These are phyloP conservation scores for Isatis tinctoria DNA, from an alignment of 345 rosid genomes.

Conservation along the genomic window DNA sequence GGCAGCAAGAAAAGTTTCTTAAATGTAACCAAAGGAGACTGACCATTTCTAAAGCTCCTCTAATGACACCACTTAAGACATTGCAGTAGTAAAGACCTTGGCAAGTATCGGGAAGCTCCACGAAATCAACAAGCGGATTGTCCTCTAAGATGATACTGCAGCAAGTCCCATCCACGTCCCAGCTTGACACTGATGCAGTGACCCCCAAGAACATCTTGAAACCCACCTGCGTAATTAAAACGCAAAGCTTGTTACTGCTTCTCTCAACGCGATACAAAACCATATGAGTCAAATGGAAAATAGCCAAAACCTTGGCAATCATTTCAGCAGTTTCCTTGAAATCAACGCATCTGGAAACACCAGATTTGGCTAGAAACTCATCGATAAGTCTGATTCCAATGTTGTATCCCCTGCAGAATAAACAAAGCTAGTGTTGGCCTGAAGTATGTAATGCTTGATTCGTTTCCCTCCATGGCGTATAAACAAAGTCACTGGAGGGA, in stretches of 20 bases:
- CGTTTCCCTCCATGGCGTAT: neutral
- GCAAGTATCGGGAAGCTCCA: constrained; percentile 88
- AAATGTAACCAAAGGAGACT: neutral
- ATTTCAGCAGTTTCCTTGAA: constrained; percentile 86
- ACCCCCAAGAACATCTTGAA: constrained; percentile 95
- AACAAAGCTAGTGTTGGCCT: neutral
- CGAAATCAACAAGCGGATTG: constrained; percentile 88
- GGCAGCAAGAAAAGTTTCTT: neutral
- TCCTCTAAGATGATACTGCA: constrained; percentile 81
- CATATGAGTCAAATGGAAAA: neutral
- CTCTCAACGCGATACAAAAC: neutral
- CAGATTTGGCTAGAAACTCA: constrained; percentile 87
- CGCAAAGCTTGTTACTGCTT: neutral
- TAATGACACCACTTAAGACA: constrained; percentile 76
- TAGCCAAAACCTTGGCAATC: constrained; percentile 68
- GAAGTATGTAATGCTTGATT: neutral
- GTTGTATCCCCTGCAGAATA: constrained; percentile 74
- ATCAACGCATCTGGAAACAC: constrained; percentile 79
- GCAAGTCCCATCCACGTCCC: constrained; percentile 82
- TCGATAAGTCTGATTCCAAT: constrained; percentile 79
- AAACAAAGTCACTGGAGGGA: too few species aligned
- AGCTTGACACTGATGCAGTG: constrained; percentile 70
- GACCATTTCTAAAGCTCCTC: constrained; percentile 95
- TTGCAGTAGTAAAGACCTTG: constrained; percentile 91
- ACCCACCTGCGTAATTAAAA: constrained; percentile 51